Evolutionary conservation across 192 early-diverging fungal genomes (phyloP).

Genomic region (Entomortierella lignicola): DNA sequence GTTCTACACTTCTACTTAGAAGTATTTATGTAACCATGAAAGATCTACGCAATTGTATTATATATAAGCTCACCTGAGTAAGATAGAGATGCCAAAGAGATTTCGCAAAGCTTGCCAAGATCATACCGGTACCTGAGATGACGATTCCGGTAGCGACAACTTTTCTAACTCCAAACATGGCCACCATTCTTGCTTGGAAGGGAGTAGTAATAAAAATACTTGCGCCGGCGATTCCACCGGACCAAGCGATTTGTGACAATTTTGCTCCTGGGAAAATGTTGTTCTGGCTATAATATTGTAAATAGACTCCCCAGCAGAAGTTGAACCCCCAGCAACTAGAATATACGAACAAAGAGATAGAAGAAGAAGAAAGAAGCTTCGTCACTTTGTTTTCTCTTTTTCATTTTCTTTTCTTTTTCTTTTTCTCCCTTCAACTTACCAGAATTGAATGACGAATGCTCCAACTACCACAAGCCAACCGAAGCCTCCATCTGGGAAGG

Average conservation of each 20-base stretch:
- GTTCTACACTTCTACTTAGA: too few relatives aligned
- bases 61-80: constrained; percentile 62
- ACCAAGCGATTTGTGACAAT: constrained; percentile 34
- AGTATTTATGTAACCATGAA: too few relatives aligned
- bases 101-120: constrained; percentile 71
- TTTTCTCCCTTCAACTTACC: neutral
- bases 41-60: too few relatives aligned
- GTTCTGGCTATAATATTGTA: constrained; percentile 21
- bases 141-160: constrained; percentile 24
- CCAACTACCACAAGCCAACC: constrained; percentile 57
- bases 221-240: constrained; percentile 18
- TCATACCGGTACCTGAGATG: constrained; percentile 53
- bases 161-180: constrained; percentile 8
- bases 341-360: neutral
- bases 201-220: constrained; percentile 39
- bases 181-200: constrained; percentile 27
- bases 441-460: constrained; percentile 56
- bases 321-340: constrained; percentile 32
- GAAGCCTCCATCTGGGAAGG: constrained; percentile 48
- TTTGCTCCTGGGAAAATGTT: constrained; percentile 26
- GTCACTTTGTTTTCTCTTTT: neutral
- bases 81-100: constrained; percentile 76
- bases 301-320: constrained; percentile 48
- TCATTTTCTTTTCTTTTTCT: neutral
- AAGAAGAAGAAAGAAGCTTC: neutral